Evolutionary conservation across 441 rosid species (phyloP), one percentile per base, ranked within the genome.

Genomic region (Theobroma grandiflorum): DNA sequence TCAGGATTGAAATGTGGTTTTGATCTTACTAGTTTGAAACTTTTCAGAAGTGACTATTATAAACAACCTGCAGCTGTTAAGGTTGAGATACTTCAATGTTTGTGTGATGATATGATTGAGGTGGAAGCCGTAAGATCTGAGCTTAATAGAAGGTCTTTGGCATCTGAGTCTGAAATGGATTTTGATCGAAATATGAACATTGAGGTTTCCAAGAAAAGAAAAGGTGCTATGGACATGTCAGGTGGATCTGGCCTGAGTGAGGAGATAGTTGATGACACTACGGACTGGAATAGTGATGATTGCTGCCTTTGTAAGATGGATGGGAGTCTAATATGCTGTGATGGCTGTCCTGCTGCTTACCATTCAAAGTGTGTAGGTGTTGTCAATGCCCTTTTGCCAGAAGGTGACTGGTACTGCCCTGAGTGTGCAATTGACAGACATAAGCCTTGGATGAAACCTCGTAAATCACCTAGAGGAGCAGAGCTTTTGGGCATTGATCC

Each of bases 301-400:
- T 92, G 95, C 80, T 86, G 87, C 84, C 86, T 92, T 62, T 92
- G 97, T 79, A 92, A 90, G 87, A 91, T 92, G 97, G 95, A 91
- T 80, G 95, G 97, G 63, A 91, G 37, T 77, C 84, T 92, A 84
- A 86, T 92, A 77, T 92, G 92, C 81, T 92, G 97, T 82, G 97
- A 91, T 83, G 97, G 95, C 70, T 91, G 96, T 80, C 94, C 96
- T 65, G 94, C 94, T 86, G 96, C 96, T 15, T 92, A 90, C 85
- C 96, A 92, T 87, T 89, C 96, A 77, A 92, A 87, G 85, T 92
- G 96, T 69, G 91, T 89, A 2, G 96, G 93, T 81, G 87, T 92
- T 85, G 91, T 87, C 72, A 83, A 68, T 83, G 87, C 88, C 79
- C 91, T 86, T 83, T 87, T 92, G 88, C 93, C 94, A 69, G 91